Conservation (phyloP, 1,284 basidiomycete genomes). For the Trametes hirsuta region DNA sequence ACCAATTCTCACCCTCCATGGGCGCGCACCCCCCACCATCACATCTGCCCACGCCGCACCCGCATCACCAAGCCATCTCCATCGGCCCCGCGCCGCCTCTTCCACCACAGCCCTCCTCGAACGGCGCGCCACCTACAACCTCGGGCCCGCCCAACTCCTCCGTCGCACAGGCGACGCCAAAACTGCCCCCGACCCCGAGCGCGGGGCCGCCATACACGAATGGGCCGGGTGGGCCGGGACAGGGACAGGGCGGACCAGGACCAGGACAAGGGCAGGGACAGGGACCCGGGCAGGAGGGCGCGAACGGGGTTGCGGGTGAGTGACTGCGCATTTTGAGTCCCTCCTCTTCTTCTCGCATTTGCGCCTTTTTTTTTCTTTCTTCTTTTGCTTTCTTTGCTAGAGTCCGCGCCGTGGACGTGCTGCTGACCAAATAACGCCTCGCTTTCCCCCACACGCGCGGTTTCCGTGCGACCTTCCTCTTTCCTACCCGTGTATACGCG, state of each 20-base stretch:
- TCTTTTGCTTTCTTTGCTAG: neutral
- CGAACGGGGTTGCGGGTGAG: conserved; percentile 25
- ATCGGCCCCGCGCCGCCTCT: conserved; percentile 25
- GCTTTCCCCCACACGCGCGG: neutral
- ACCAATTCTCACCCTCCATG: conserved; percentile 29
- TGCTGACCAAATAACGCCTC: neutral
- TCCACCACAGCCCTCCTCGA: conserved; percentile 17
- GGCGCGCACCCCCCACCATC: conserved; percentile 20
- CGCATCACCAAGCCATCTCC: conserved; percentile 29
- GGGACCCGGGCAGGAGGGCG: conserved; percentile 21
- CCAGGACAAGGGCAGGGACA: conserved; percentile 3
- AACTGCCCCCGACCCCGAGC: conserved; percentile 30
- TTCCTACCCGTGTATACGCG: neutral
- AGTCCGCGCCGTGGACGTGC: neutral
- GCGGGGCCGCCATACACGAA: conserved; percentile 23
- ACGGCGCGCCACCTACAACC: conserved; percentile 19
- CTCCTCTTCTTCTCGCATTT: too few relatives aligned
- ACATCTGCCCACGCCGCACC: conserved; percentile 21
- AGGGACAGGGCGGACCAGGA: conserved; percentile 20
- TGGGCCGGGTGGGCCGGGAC: conserved; percentile 20
- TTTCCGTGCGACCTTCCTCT: neutral
- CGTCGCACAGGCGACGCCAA: conserved; percentile 27
- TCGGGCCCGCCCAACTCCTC: conserved; percentile 15
- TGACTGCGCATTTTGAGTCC: neutral
- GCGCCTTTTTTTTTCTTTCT: too few relatives aligned